Evolutionary conservation across 345 rosid species (phyloP).

Genomic region (Anastatica hierochuntica): DNA sequence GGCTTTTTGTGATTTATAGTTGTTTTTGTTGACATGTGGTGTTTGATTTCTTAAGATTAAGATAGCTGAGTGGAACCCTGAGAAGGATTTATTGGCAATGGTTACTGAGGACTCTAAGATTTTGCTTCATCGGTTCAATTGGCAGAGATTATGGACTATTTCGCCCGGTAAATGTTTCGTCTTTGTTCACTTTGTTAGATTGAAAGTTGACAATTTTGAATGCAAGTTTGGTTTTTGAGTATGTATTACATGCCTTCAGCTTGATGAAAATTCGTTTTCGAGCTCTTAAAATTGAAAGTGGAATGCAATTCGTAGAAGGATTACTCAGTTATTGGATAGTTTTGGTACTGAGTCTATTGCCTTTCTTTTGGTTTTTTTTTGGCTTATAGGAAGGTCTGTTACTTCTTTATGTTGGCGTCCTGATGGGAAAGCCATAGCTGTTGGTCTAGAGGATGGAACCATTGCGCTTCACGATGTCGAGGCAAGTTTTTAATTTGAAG

Average conservation of each 20-base stretch:
- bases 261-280: neutral
- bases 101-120: constrained; percentile 68
- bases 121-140: constrained; percentile 70
- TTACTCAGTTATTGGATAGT: neutral
- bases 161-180: constrained; percentile 39
- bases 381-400: constrained; percentile 42
- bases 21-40: neutral
- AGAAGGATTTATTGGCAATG: constrained; percentile 86
- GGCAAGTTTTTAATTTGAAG: constrained; percentile 28
- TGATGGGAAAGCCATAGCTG: constrained; percentile 75
- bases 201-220: too few species aligned
- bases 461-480: constrained; percentile 80
- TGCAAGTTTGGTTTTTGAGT: neutral
- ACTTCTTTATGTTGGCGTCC: constrained; percentile 87
- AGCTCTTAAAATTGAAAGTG: neutral
- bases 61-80: constrained; percentile 75
- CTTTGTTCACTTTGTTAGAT: neutral
- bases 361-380: constrained; percentile 5
- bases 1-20: neutral
- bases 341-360: too few species aligned
- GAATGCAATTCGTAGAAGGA: neutral
- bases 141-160: constrained; percentile 88
- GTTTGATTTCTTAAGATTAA: constrained; percentile 32
- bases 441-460: constrained; percentile 84
- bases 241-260: neutral